Evolutionary conservation across 176 grass and related monocot genomes (phyloP).

Genomic region (Phoenix roebelenii): DNA sequence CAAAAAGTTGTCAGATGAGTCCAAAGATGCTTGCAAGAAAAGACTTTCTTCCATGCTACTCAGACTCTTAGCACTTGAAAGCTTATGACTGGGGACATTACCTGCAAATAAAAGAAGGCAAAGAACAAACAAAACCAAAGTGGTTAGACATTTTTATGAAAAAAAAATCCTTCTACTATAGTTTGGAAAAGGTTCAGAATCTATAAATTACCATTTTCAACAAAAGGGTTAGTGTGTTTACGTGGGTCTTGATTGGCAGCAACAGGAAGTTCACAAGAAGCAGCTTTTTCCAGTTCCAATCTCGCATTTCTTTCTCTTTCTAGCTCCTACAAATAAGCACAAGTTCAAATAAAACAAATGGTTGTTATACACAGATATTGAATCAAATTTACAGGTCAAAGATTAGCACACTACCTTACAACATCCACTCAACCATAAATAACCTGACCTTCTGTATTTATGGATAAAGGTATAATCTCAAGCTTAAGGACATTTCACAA

Average conservation of each 20-base stretch:
- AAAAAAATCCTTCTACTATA: neutral
- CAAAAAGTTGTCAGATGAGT: slow-evolving; percentile 59
- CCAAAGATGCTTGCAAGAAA: slow-evolving; percentile 90
- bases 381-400: no score
- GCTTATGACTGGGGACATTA: slow-evolving; percentile 63
- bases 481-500: no score
- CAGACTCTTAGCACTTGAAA: slow-evolving; percentile 52
- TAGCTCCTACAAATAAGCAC: slow-evolving; percentile 50
- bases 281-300: slow-evolving; percentile 66
- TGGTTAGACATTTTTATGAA: neutral
- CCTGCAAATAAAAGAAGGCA: slow-evolving; percentile 32
- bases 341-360: neutral
- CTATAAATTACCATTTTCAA: neutral
- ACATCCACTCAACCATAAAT: no score
- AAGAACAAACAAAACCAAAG: slow-evolving; percentile 12
- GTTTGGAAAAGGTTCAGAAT: neutral
- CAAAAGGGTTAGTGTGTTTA: slow-evolving; percentile 4
- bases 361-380: no score
- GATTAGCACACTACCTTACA: no score
- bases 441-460: no score
- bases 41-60: slow-evolving; percentile 81
- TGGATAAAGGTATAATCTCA: no score
- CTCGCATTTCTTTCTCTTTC: slow-evolving; percentile 74
- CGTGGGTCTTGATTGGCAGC: slow-evolving; percentile 51
- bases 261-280: slow-evolving; percentile 47